Conservation (phyloP, 495 filamentous ascomycete genomes). For the Hypoxylon perforatum region DNA sequence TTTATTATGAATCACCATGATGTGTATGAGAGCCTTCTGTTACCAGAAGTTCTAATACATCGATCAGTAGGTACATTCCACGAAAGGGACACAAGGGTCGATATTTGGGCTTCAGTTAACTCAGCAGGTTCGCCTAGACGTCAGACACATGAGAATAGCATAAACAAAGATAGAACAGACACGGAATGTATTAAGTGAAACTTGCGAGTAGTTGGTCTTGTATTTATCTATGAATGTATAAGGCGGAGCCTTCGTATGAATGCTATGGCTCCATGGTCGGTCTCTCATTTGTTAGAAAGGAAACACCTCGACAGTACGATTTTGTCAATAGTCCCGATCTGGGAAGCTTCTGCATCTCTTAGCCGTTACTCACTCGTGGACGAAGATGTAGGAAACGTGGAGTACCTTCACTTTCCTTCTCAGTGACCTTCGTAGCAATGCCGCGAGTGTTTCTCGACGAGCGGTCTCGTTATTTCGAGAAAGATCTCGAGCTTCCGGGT, state of each 20-base stretch:
- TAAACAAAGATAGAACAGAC: neutral
- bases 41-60: no score
- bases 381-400: neutral
- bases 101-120: no score
- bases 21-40: no score
- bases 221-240: no score
- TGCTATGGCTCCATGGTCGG: no score
- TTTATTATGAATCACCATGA: no score
- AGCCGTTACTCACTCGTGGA: neutral
- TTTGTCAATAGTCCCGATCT: neutral
- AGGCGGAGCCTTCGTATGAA: no score
- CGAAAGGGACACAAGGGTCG: no score
- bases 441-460: neutral
- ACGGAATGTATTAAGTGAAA: neutral
- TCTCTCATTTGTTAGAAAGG: neutral
- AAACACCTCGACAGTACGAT: neutral
- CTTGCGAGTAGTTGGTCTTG: no score
- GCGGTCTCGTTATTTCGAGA: neutral
- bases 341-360: neutral
- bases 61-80: no score
- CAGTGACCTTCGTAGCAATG: neutral
- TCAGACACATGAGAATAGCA: neutral
- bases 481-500: neutral
- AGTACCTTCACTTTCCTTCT: conserved; percentile 10
- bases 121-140: no score